Evolutionary conservation across 345 rosid species (phyloP).

Genomic region (Populus nigra): DNA sequence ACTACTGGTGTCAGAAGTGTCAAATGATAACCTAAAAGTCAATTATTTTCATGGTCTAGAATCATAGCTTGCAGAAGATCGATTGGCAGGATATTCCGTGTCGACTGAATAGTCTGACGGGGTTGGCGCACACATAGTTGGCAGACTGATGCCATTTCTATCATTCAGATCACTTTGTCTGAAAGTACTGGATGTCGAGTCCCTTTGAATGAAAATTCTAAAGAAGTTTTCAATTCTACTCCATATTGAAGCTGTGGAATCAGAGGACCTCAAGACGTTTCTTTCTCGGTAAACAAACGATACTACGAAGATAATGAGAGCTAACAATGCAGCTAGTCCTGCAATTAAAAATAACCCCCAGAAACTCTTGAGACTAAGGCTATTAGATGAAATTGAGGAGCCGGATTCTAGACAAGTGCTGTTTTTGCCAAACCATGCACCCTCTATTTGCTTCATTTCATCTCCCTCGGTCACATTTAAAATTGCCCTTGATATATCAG

Average conservation of each 20-base stretch:
- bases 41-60: neutral
- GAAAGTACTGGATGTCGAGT: neutral
- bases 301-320: neutral
- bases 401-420: neutral
- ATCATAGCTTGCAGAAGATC: neutral
- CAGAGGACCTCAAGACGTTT: neutral
- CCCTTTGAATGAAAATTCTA: slow-evolving; percentile 14
- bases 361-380: neutral
- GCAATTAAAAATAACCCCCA: slow-evolving; percentile 22
- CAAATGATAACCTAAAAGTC: neutral
- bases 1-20: neutral
- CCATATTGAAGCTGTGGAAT: neutral
- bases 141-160: neutral
- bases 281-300: slow-evolving; percentile 10
- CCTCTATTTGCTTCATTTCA: slow-evolving; percentile 12
- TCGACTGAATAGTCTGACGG: neutral
- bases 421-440: slow-evolving; percentile 12
- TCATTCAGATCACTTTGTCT: neutral
- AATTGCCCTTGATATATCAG: slow-evolving; percentile 23
- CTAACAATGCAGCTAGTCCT: neutral
- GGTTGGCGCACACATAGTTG: neutral
- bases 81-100: neutral
- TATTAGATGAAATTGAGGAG: neutral
- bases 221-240: neutral
- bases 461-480: slow-evolving; percentile 20